Base-by-base conservation (phyloP, 768 basidiomycete species). In the Lactarius deliciosus region DNA sequence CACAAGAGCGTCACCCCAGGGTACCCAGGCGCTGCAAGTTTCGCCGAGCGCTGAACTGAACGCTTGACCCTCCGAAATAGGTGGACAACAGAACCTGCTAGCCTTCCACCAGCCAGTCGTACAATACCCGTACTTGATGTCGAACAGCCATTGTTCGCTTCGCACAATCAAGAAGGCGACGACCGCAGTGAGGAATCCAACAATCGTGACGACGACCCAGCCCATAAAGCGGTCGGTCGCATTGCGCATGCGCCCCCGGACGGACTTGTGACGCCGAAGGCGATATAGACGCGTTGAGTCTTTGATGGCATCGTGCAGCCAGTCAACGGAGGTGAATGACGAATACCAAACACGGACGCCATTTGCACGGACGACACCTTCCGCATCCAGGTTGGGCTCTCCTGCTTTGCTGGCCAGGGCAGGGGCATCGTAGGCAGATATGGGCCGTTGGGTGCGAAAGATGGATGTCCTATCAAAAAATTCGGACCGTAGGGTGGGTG, bases 231-330 rank as follows among this genome's bases (percentile, higher is more conserved):
- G 86, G 77, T 96, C 95, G 63, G 88, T 76, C 11, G 79, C 77
- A 34, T 90, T 84, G 25, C 82, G 82, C 36, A 90, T 68, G 43
- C 81, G 84, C 1, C 91, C 88, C 22, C 90, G 85, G 40, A 87
- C 20, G 1, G 94, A 92, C 71, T 85, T 88, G 64, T 86, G 84
- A 58, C 79, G 83, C 67, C 92, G 81, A 20, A 96, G 81, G 59
- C 85, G 83, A 40, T 89, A 84, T 69, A 90, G 89, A 34, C 95
- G 90, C 9, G 85, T 84, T 0, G 94, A 93, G 74, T 96, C 94
- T 76, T 97, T 96, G 80, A 98, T 93, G 47, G 92, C 85, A 78
- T 98, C 96, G 72, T 98, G 96, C 62, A 98, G 80, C 96, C 96
- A 98, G 76, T 98, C 95, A 64, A 96, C 90, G 22, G 91, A 94